Percentiles rank a stretch among this genome's conserved stretches.
Conservation (phyloP, 768 basidiomycete genomes). For the Kwoniella heveanensis region DNA sequence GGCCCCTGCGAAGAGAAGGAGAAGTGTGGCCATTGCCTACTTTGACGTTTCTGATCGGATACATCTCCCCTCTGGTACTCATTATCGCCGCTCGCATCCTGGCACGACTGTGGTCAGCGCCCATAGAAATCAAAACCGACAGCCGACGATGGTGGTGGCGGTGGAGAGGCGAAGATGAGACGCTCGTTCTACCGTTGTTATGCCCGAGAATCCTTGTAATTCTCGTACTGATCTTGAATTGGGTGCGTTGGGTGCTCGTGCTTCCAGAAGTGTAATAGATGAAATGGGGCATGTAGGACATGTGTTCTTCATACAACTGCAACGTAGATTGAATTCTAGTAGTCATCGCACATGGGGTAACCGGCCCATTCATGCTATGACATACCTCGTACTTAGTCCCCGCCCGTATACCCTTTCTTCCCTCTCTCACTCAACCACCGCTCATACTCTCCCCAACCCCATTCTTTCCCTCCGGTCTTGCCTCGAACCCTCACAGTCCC, state of each 20-base stretch:
- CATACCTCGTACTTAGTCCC: neutral
- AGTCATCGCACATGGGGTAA: too few species aligned
- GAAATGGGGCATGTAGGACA: too few species aligned
- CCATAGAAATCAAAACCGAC: neutral
- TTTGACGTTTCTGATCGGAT: too few species aligned
- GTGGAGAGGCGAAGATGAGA: neutral
- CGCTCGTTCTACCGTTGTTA: neutral
- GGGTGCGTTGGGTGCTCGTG: neutral
- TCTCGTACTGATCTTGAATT: neutral
- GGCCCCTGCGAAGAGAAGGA: too few species aligned
- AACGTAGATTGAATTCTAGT: too few species aligned
- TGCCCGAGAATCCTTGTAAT: neutral
- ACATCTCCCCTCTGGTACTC: too few species aligned
- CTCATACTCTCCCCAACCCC: slow-evolving; percentile 35
- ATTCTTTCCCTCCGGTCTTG: slow-evolving; percentile 25
- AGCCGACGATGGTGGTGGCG: neutral
- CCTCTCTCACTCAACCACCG: slow-evolving; percentile 28
- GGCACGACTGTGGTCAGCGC: neutral
- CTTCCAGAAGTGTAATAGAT: too few species aligned
- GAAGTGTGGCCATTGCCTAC: too few species aligned
- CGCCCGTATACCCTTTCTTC: neutral
- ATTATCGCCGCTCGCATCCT: neutral
- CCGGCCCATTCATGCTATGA: too few species aligned
- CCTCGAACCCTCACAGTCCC: slow-evolving; percentile 32
- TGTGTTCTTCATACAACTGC: too few species aligned